Evolutionary conservation across 2,329 filamentous ascomycete genomes (phyloP), one percentile per base, ranked within the genome.

Genomic region (Massarina eburnea): DNA sequence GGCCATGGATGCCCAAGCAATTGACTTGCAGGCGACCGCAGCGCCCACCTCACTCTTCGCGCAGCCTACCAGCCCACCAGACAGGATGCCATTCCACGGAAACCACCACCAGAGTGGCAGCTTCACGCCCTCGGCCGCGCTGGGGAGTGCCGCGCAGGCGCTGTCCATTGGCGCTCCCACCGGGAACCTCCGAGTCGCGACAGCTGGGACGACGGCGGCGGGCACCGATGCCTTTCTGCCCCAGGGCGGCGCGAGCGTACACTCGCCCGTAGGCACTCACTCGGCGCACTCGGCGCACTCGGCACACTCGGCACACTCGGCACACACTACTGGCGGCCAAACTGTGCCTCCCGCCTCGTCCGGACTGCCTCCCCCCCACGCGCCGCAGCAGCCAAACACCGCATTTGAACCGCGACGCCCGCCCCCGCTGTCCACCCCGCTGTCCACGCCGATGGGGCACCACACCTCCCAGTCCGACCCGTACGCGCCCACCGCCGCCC

Each of bases 161-260:
- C 59, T 78, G 58, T 73, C 73, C 47, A 73, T 77, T 49, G 76
- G 71, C 51, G 68, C 72, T 49, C 73, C 74, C 38, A 62, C 64
- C 44, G 70, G 67, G 33, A 71, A 71, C 56, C 64, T 72, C 48
- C 64, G 71, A 34, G 51, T 59, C 34, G 67, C 68, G 43, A 70
- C 71, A 21, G 66, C 67, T 43, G 68, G 68, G 39, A 71, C 69
- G 9, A 75, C 73, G 18, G 62, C 59, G 21, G 71, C 73, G 24
- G 73, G 72, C 41, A 74, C 72, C 19, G 75, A 77, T 55, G 67
- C 68, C 41, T 68, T 77, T 37, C 62, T 73, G 54, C 63, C 71
- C 20, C 21, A 24, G 9, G 9, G 17, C 12, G 7, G 17, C 12
- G 58, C 71, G 29, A 80, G 54, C 73, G 79, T 36, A 73, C 74